Conservation (phyloP, 768 basidiomycete genomes). For the Trametes villosa region DNA sequence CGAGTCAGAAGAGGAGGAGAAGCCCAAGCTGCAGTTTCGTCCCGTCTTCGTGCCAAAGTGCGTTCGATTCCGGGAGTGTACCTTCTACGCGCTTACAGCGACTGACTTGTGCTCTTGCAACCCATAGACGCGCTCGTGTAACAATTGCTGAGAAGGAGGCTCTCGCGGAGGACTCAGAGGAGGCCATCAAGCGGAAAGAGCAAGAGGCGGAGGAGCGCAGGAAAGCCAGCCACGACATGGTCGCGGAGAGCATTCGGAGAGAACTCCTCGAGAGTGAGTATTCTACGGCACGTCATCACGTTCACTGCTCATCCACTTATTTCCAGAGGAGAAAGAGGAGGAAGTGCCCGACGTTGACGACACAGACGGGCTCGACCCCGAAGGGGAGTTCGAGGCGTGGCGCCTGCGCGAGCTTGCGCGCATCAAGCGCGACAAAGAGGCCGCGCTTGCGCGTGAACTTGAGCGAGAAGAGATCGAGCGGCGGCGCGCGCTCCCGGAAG, state of each 20-base stretch:
- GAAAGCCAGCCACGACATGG: slow-evolving; percentile 88
- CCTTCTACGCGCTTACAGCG: not conserved
- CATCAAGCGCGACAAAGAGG: slow-evolving; percentile 94
- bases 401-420: slow-evolving; percentile 90
- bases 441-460: slow-evolving; percentile 74
- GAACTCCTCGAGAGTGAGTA: slow-evolving; percentile 91
- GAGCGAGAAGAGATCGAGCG: slow-evolving; percentile 93
- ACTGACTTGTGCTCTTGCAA: not conserved
- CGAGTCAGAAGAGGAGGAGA: slow-evolving; percentile 69
- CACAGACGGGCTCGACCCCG: slow-evolving; percentile 89
- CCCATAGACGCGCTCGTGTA: slow-evolving; percentile 67
- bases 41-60: slow-evolving; percentile 97
- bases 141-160: slow-evolving; percentile 75
- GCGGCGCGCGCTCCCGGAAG: slow-evolving; percentile 90
- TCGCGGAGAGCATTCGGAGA: slow-evolving; percentile 90
- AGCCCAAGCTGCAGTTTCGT: slow-evolving; percentile 77
- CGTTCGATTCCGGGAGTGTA: slow-evolving; percentile 33
- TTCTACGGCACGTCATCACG: not conserved
- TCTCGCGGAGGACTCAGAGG: slow-evolving; percentile 75
- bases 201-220: slow-evolving; percentile 80
- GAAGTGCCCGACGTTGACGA: slow-evolving; percentile 90
- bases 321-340: slow-evolving; percentile 85
- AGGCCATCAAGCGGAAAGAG: slow-evolving; percentile 68
- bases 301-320: not conserved
- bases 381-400: slow-evolving; percentile 95